These are phyloP conservation scores for Pythium angustatum DNA, from an alignment of 352 stramenopile genomes.

Conservation along the genomic window DNA sequence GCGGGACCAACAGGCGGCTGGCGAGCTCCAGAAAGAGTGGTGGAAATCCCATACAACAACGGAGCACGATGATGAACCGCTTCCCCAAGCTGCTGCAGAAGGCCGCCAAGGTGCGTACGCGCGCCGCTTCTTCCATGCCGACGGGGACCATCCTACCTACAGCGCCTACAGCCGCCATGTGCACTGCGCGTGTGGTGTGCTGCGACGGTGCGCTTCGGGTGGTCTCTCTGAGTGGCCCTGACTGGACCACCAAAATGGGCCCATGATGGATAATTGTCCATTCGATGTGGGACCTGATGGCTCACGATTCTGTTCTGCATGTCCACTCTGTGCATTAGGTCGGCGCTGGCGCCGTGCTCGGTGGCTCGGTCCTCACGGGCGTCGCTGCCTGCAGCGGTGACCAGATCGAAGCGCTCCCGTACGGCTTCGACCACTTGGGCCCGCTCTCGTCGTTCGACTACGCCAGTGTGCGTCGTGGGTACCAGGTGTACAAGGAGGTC, in stretches of 20 bases:
- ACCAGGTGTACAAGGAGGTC: constrained; percentile 99
- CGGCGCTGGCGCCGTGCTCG: constrained; percentile 64
- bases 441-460: constrained; percentile 90
- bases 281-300: constrained; percentile 11
- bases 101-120: constrained; percentile 62
- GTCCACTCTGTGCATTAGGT: constrained; percentile 38
- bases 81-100: constrained; percentile 69
- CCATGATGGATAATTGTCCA: constrained; percentile 10
- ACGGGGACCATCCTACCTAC: neutral
- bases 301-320: constrained; percentile 19
- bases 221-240: constrained; percentile 7
- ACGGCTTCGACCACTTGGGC: constrained; percentile 88
- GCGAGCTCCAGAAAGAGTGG: constrained; percentile 46
- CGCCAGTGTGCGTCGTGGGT: constrained; percentile 95
- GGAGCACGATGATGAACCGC: constrained; percentile 69
- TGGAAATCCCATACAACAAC: constrained; percentile 42
- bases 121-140: neutral
- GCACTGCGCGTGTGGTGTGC: neutral
- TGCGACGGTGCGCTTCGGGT: constrained; percentile 34
- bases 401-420: constrained; percentile 85
- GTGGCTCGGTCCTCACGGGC: constrained; percentile 76
- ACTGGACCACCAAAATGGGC: constrained; percentile 72
- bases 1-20: constrained; percentile 29
- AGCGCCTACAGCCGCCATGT: no score
- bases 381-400: constrained; percentile 85